Percentiles rank a stretch among this genome's conserved stretches.
These are phyloP conservation scores for Schizonepeta tenuifolia DNA, from an alignment of 257 asterid genomes.

Conservation along the genomic window DNA sequence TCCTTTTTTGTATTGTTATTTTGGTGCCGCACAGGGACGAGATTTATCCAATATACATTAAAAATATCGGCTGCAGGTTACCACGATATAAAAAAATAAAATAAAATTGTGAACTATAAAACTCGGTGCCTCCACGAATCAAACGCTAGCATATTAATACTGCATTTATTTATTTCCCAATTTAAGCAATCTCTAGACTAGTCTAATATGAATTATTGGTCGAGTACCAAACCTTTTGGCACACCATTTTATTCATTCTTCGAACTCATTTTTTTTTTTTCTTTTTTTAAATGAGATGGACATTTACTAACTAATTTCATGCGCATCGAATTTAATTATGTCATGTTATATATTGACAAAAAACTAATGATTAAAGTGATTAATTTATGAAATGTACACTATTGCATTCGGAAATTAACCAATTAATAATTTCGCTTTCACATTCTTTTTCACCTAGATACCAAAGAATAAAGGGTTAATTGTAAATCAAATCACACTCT, in stretches of 20 bases:
- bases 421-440: background rate
- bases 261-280: background rate
- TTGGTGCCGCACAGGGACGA: too few relatives aligned
- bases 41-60: too few relatives aligned
- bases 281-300: background rate
- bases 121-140: background rate
- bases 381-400: too few relatives aligned
- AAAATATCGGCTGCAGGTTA: too few relatives aligned
- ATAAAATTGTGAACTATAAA: background rate
- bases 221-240: conserved; percentile 14
- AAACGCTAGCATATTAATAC: background rate
- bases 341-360: background rate
- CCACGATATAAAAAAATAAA: too few relatives aligned
- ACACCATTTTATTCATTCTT: background rate
- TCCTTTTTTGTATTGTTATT: too few relatives aligned
- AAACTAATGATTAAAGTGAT: too few relatives aligned
- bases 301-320: background rate
- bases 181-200: background rate
- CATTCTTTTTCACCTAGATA: background rate
- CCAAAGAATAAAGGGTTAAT: too few relatives aligned
- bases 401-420: background rate
- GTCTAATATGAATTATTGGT: background rate
- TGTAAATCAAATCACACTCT: too few relatives aligned
- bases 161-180: conserved; percentile 18
- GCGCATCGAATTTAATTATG: background rate